Evolutionary conservation across 2,329 filamentous ascomycete species (phyloP).

Genomic region (Aureobasidium sp.): DNA sequence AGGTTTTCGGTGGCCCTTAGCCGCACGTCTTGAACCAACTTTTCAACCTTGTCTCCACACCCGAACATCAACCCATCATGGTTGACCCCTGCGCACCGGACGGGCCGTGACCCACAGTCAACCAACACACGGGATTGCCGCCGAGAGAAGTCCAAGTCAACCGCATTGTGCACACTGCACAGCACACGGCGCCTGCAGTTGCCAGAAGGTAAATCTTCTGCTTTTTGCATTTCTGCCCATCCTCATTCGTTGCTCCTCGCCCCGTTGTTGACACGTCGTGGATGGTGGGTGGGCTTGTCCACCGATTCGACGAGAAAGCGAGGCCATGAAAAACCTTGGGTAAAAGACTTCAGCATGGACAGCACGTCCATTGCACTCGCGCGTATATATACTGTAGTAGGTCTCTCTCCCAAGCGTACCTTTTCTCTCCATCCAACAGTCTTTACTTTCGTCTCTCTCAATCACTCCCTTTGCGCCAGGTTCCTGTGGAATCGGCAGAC

Average conservation of each 20-base stretch:
- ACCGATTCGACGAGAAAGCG: slow-evolving; percentile 11
- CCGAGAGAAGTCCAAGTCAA: slow-evolving; percentile 11
- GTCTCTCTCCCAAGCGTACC: not conserved
- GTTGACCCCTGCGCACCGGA: not conserved
- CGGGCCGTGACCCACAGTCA: slow-evolving; percentile 13
- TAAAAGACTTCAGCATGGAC: not conserved
- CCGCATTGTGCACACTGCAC: slow-evolving; percentile 4
- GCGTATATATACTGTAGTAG: slow-evolving; percentile 4
- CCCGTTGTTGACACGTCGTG: slow-evolving; percentile 3
- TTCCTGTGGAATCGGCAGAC: slow-evolving; percentile 15
- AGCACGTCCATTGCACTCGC: not conserved
- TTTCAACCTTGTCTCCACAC: slow-evolving; percentile 11
- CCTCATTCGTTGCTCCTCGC: slow-evolving; percentile 10
- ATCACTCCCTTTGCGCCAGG: slow-evolving; percentile 9
- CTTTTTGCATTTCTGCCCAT: not conserved
- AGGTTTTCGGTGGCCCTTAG: slow-evolving; percentile 1
- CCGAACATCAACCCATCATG: slow-evolving; percentile 9
- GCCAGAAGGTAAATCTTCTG: slow-evolving; percentile 6
- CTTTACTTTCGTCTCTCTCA: slow-evolving; percentile 11
- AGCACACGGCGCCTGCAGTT: slow-evolving; percentile 6
- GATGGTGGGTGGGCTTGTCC: slow-evolving; percentile 7
- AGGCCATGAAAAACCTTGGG: not conserved
- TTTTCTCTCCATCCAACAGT: not conserved
- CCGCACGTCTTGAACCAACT: slow-evolving; percentile 2
- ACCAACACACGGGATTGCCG: slow-evolving; percentile 9